Evolutionary conservation across 345 rosid genomes (phyloP), one percentile per base, ranked within the genome.

Genomic region (Anastatica hierochuntica): DNA sequence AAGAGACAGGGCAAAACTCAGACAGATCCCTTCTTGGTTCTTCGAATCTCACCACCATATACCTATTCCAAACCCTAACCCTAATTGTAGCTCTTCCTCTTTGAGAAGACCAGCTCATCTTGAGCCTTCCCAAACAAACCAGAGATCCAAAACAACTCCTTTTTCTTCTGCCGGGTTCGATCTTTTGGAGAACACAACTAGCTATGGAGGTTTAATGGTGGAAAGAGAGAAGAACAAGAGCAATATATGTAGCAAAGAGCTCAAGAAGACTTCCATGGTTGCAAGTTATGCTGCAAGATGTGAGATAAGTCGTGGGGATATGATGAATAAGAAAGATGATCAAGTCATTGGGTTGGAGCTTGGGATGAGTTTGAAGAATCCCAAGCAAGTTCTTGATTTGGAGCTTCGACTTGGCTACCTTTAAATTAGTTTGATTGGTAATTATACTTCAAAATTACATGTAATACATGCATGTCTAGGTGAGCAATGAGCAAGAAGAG

Each of bases 381-480:
- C 79, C 3, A 68, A 68, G 26, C 75, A 74, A 38, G 75, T 62
- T 51, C 48, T 81, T 50, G 88, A 81, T 65, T 81, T 81, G 72
- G 88, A 81, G 73, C 88, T 81, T 68, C 73, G 84, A 63, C 88
- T 81, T 43, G 88, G 88, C 14, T 68, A 58, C 61, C 60, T 67
- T 37, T 56, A 50, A 18, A 16, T 38, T 44, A 41, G 18, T 37
- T 39, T 29, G 20, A 19, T 24, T 30, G 23, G 5, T 53, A 29
- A 1, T 18, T 27, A 26, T 18, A 49, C 13, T 13, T 16, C 14
- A 18, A 23, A 20, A 8, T 33, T 35, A 33, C 13, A 5, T 23
- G 8, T 37, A 23, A 34, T 26, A 51, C 44, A 11, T 51, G 43
- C 19, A 58, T 51, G 20, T 20, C 19, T 18, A 49, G 58, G 33